A percentile compares a stretch with the other conserved stretches of the same genome.
These are phyloP conservation scores for Hymenochaete sp. DNA, from an alignment of 1,284 basidiomycete genomes.

Conservation along the genomic window DNA sequence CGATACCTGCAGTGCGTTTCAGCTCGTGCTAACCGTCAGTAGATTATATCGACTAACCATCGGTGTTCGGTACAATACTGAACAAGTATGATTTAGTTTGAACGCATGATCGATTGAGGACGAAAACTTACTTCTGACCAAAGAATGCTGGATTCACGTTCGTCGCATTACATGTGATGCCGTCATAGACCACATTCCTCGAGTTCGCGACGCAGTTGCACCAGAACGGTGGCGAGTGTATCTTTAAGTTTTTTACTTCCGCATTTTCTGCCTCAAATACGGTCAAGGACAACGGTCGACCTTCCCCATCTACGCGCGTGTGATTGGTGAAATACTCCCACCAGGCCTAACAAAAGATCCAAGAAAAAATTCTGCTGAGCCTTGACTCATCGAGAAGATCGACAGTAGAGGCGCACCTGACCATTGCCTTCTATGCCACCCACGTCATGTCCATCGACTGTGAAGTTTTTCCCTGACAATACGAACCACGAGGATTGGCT, in stretches of 20 bases:
- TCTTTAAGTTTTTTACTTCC: slow-evolving; percentile 41
- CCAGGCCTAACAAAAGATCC: slow-evolving; percentile 32
- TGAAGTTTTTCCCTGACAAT: slow-evolving; percentile 49
- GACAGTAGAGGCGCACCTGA: slow-evolving; percentile 29
- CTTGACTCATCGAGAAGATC: slow-evolving; percentile 4
- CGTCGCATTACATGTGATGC: slow-evolving; percentile 53
- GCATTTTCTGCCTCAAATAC: slow-evolving; percentile 42
- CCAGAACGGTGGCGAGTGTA: slow-evolving; percentile 59
- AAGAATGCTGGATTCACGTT: slow-evolving; percentile 42
- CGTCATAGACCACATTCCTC: slow-evolving; percentile 45
- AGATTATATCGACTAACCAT: slow-evolving; percentile 31
- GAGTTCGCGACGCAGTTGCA: slow-evolving; percentile 52
- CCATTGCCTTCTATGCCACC: slow-evolving; percentile 61
- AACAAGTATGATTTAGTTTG: neutral
- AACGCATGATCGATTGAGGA: slow-evolving; percentile 3
- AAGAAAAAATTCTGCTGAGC: too few species aligned
- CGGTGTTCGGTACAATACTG: slow-evolving; percentile 57
- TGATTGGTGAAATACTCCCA: slow-evolving; percentile 40
- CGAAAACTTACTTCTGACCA: slow-evolving; percentile 40
- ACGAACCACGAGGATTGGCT: slow-evolving; percentile 62
- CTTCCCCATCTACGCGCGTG: slow-evolving; percentile 45
- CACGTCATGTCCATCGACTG: slow-evolving; percentile 47
- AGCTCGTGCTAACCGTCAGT: slow-evolving; percentile 3
- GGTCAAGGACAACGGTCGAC: slow-evolving; percentile 53
- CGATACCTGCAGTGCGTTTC: slow-evolving; percentile 33